Conservation (phyloP, 495 filamentous ascomycete genomes). For the Aspergillus asperescens region DNA sequence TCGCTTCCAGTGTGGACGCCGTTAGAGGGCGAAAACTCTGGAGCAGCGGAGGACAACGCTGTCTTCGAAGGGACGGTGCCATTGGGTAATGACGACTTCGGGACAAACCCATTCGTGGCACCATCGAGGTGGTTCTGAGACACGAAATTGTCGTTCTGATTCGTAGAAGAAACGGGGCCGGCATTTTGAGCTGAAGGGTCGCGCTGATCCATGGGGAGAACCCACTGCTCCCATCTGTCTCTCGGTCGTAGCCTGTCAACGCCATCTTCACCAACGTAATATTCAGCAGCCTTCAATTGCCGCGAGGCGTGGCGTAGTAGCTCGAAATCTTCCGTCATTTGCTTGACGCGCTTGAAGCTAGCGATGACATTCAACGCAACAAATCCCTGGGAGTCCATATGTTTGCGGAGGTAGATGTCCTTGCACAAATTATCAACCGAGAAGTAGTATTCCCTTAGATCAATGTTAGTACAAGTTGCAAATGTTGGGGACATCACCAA, state of each 20-base stretch:
- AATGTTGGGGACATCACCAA: background rate
- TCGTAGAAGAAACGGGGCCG: constrained; percentile 37
- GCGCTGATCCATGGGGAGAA: constrained; percentile 58
- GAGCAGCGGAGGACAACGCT: constrained; percentile 66
- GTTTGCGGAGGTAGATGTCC: constrained; percentile 78
- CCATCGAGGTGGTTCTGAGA: constrained; percentile 26
- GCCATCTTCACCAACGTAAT: constrained; percentile 63
- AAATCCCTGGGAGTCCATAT: constrained; percentile 93
- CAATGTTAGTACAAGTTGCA: constrained; percentile 16
- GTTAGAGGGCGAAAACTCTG: constrained; percentile 65
- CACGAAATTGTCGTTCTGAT: constrained; percentile 25
- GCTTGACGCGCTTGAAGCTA: constrained; percentile 76
- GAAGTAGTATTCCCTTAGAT: constrained; percentile 78
- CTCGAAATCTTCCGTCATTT: constrained; percentile 65
- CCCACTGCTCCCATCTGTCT: constrained; percentile 76
- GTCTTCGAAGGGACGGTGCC: constrained; percentile 44
- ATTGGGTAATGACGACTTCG: constrained; percentile 26
- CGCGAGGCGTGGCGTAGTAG: constrained; percentile 69
- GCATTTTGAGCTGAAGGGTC: constrained; percentile 56
- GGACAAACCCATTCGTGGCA: constrained; percentile 31
- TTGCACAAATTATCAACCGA: constrained; percentile 95
- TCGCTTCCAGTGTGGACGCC: constrained; percentile 31
- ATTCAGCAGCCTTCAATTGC: constrained; percentile 64
- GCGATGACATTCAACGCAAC: constrained; percentile 74
- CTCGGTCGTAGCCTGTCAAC: constrained; percentile 72